Evolutionary conservation across 352 stramenopile genomes (phyloP).

Genomic region (Globisporangium paddicum): DNA sequence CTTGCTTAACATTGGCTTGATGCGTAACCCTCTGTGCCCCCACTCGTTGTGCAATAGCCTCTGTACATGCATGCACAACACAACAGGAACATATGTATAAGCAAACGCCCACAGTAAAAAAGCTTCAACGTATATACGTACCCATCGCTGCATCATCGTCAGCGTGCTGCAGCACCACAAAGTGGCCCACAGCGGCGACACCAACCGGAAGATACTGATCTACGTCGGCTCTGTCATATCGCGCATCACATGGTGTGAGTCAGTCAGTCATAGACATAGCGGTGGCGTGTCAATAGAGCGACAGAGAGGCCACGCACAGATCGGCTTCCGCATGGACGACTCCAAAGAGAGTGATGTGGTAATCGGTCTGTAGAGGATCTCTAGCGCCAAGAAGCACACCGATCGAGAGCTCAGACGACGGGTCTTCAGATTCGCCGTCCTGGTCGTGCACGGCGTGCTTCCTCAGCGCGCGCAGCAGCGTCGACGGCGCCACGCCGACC

Average conservation of each 20-base stretch:
- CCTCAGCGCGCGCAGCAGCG: slow-evolving; percentile 7
- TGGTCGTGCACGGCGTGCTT: slow-evolving; percentile 5
- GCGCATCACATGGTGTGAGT: no score
- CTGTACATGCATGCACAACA: background rate
- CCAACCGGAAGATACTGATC: slow-evolving; percentile 7
- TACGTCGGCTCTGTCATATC: background rate
- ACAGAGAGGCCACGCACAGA: slow-evolving; percentile 13
- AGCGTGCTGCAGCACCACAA: slow-evolving; percentile 8
- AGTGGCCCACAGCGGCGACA: slow-evolving; percentile 5
- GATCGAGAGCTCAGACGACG: background rate
- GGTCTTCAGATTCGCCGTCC: background rate
- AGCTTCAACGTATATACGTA: no score
- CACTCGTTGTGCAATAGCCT: slow-evolving; percentile 2
- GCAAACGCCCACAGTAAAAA: background rate
- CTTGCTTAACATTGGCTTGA: background rate
- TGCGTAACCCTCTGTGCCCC: background rate
- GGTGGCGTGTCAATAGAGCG: no score
- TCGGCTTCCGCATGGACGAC: slow-evolving; percentile 2
- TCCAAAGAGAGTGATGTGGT: slow-evolving; percentile 3
- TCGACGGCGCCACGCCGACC: slow-evolving; percentile 1
- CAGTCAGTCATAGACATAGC: no score
- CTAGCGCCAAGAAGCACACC: slow-evolving; percentile 8
- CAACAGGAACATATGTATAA: background rate
- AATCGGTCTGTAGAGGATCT: background rate
- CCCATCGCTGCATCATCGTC: slow-evolving; percentile 1